A percentile compares a stretch with the other conserved stretches of the same genome.
These are phyloP conservation scores for Xerocomus potaroensis DNA, from an alignment of 768 basidiomycete genomes.

Conservation along the genomic window DNA sequence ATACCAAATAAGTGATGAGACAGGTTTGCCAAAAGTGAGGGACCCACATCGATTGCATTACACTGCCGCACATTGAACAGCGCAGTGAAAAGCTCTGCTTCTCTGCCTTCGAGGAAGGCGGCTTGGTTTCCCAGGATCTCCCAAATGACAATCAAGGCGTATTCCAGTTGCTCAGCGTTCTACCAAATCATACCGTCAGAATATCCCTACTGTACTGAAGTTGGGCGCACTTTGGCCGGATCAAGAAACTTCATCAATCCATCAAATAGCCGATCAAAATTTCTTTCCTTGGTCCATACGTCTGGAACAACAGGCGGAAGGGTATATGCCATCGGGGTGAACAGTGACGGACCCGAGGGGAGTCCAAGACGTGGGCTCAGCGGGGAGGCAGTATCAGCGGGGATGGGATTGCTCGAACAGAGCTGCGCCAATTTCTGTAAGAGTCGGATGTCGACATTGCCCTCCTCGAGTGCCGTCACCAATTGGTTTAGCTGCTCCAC, in stretches of 20 bases:
- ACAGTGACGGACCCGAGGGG: conserved; percentile 57
- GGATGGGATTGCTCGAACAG: conserved; percentile 55
- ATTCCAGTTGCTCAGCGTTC: conserved; percentile 64
- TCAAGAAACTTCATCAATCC: conserved; percentile 62
- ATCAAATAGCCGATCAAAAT: conserved; percentile 66
- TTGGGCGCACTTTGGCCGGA: conserved; percentile 51
- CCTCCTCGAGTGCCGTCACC: conserved; percentile 51
- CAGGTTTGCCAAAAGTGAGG: too few species aligned
- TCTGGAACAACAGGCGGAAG: conserved; percentile 45
- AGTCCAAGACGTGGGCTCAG: conserved; percentile 48
- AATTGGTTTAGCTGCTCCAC: conserved; percentile 50
- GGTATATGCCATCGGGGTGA: conserved; percentile 36
- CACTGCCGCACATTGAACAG: conserved; percentile 72
- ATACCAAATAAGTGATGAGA: not conserved
- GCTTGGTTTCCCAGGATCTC: conserved; percentile 78
- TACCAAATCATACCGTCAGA: conserved; percentile 27
- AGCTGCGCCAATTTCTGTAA: conserved; percentile 66
- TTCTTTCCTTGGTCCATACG: conserved; percentile 70
- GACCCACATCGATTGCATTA: conserved; percentile 62
- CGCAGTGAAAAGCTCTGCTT: conserved; percentile 69
- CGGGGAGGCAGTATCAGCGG: conserved; percentile 42
- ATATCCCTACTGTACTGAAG: not conserved
- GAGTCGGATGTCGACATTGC: conserved; percentile 45
- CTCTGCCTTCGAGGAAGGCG: conserved; percentile 69
- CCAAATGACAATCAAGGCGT: conserved; percentile 79